Base-by-base conservation (phyloP, 2,329 filamentous ascomycete genomes). In the Hypoxylon sp. region DNA sequence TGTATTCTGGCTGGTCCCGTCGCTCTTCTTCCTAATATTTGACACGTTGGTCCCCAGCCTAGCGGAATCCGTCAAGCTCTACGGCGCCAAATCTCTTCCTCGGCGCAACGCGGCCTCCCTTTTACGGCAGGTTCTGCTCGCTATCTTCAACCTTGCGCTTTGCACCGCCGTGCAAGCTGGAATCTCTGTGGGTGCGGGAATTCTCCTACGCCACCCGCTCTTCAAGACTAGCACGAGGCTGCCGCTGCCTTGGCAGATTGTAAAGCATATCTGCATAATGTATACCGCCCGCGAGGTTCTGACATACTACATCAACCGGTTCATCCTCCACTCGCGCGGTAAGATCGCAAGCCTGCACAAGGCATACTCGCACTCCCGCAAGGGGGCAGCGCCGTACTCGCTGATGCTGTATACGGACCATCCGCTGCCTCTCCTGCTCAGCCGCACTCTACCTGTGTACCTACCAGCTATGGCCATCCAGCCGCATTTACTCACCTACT, bases 271-370 rank as follows among this genome's bases (percentile, higher is more conserved):
- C 47, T 67, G 74, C 54, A 61, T 81, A 11, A 77, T 87, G 14
- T 77, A 84, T 61, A 70, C 79, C 25, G 76, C 78, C 11, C 81
- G 85, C 56, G 84, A 92, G 81, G 73, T 88, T 5, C 75, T 94
- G 9, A 87, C 89, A 61, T 97, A 96, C 77, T 85, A 88, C 71
- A 83, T 93, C 70, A 93, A 97, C 79, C 89, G 91, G 54, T 86
- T 86, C 74, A 63, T 90, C 25, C 84, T 97, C 7, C 93, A 97
- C 29, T 76, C 73, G 27, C 67, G 74, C 4, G 75, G 77, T 0
- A 59, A 72, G 2, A 63, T 86, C 23, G 80, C 81, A 6, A 75
- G 70, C 5, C 78, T 84, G 53, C 82, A 87, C 75, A 65, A 73
- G 50, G 53, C 71, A 56, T 84, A 82, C 74, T 80, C 81, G 73